phyloP scores from a whole-genome alignment of 768 basidiomycete genomes.

The Russula olivacea region DNA sequence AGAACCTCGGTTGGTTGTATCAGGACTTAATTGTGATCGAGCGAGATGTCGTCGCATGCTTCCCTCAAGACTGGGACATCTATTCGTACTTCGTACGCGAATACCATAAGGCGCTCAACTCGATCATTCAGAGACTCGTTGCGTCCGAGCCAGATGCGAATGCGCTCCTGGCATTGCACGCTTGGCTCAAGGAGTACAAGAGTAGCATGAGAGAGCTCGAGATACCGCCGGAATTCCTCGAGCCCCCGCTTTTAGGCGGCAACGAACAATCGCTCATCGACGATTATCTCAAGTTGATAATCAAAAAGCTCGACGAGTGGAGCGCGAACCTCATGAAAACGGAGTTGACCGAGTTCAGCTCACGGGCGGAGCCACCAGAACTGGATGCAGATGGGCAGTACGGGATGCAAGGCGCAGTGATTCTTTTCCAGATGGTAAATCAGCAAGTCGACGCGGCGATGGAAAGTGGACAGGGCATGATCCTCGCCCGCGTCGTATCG shows the following conservation, averaged over 20 bases:
- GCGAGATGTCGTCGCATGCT: slow-evolving; percentile 81
- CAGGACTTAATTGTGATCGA: slow-evolving; percentile 93
- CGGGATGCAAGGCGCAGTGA: slow-evolving; percentile 83
- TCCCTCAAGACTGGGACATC: slow-evolving; percentile 90
- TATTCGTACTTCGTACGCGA: slow-evolving; percentile 76
- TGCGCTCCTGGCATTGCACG: slow-evolving; percentile 75
- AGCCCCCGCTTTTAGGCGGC: slow-evolving; percentile 90
- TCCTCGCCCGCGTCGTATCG: slow-evolving; percentile 83
- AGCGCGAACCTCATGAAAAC: slow-evolving; percentile 88
- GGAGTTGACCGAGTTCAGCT: slow-evolving; percentile 78
- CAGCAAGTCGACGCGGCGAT: slow-evolving; percentile 92
- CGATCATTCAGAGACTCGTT: slow-evolving; percentile 62
- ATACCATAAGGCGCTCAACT: slow-evolving; percentile 83
- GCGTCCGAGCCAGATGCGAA: slow-evolving; percentile 81
- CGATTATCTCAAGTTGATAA: slow-evolving; percentile 89
- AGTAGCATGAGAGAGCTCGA: slow-evolving; percentile 92
- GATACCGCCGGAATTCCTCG: slow-evolving; percentile 70
- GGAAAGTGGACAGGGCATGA: slow-evolving; percentile 92
- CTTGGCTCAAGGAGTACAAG: slow-evolving; percentile 95
- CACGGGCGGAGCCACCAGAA: slow-evolving; percentile 82
- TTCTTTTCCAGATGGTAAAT: slow-evolving; percentile 97
- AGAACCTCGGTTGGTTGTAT: slow-evolving; percentile 83
- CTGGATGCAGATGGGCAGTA: slow-evolving; percentile 84
- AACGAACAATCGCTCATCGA: slow-evolving; percentile 92
- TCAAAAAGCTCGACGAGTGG: slow-evolving; percentile 97